Evolutionary conservation across 2,329 filamentous ascomycete species (phyloP), one percentile per base, ranked within the genome.

Genomic region (Botrytis squamosa): DNA sequence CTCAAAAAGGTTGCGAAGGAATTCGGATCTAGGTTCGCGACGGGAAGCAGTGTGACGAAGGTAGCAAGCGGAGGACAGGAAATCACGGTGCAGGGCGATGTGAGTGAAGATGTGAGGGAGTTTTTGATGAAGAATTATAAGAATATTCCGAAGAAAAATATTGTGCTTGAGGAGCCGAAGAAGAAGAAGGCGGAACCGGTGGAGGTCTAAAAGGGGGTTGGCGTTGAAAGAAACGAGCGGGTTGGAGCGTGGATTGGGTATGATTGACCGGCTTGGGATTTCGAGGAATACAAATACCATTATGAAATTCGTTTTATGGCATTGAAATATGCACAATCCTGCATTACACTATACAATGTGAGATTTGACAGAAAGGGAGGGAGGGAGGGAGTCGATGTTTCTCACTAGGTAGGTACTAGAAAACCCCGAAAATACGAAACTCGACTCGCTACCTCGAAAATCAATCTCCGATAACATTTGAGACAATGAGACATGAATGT

Each of bases 11-110:
- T 97, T 12, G 91, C 95, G 74, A 98, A 98, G 86, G 96, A 98
- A 81, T 91, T 98, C 78, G 96, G 96, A 76, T 99, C 98, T 89
- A 98, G 98, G 85, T 98, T 99, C 81, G 96, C 96, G 44, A 98
- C 96, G 16, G 96, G 96, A 0, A 92, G 91, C 25, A 95, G 92
- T 63, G 96, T 99, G 63, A 98, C 95, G 14, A 97, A 98, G 85
- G 89, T 92, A 1, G 88, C 94, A 0, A 91, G 90, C 72, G 94
- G 93, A 36, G 93, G 93, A 29, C 96, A 99, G 84, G 96, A 98
- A 84, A 98, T 99, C 82, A 97, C 97, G 7, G 94, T 99, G 33
- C 96, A 99, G 84, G 96, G 96, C 49, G 96, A 99, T 84, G 91
- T 99, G 76, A 97, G 94, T 82, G 93, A 96, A 80, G 96, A 99